Percentiles rank a stretch among this genome's conserved stretches.
phyloP scores from a whole-genome alignment of 495 filamentous ascomycete genomes.

The Mytilinidion resinicola region DNA sequence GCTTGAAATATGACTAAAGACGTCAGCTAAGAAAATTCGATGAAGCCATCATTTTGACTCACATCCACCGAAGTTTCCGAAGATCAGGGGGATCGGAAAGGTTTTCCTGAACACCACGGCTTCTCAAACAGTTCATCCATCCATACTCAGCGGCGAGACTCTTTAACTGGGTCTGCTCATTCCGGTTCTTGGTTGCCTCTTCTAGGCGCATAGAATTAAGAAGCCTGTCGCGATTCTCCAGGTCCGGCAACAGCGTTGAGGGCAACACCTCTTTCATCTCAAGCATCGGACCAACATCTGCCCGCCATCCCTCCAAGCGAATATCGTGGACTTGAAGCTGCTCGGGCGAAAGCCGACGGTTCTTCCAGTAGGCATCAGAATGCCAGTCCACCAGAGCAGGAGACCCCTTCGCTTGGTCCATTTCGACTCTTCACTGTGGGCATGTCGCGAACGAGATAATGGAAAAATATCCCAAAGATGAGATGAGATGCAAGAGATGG shows the following conservation, averaged over 20 bases:
- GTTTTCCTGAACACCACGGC: slow-evolving; percentile 22
- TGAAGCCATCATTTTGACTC: neutral
- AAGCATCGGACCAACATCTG: slow-evolving; percentile 26
- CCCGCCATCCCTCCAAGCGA: slow-evolving; percentile 23
- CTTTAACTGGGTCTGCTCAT: slow-evolving; percentile 31
- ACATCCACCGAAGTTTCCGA: slow-evolving; percentile 35
- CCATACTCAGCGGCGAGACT: slow-evolving; percentile 33
- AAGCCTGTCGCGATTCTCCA: slow-evolving; percentile 21
- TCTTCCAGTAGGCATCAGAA: slow-evolving; percentile 31
- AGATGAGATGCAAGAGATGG: no score
- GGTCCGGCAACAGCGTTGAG: slow-evolving; percentile 29
- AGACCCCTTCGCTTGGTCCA: slow-evolving; percentile 21
- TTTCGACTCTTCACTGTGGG: neutral
- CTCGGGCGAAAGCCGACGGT: slow-evolving; percentile 31
- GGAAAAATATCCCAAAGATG: no score
- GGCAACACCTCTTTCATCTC: slow-evolving; percentile 33
- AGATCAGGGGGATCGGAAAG: slow-evolving; percentile 21
- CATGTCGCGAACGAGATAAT: slow-evolving; percentile 1
- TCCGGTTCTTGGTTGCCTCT: slow-evolving; percentile 23
- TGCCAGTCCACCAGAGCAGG: slow-evolving; percentile 28
- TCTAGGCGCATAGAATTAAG: slow-evolving; percentile 7
- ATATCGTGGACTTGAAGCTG: slow-evolving; percentile 38
- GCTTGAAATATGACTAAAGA: slow-evolving; percentile 33
- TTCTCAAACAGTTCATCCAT: slow-evolving; percentile 35
- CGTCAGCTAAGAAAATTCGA: neutral